Base-by-base conservation (phyloP, 108 stramenopile species). In the Poteriospumella lacustris region DNA sequence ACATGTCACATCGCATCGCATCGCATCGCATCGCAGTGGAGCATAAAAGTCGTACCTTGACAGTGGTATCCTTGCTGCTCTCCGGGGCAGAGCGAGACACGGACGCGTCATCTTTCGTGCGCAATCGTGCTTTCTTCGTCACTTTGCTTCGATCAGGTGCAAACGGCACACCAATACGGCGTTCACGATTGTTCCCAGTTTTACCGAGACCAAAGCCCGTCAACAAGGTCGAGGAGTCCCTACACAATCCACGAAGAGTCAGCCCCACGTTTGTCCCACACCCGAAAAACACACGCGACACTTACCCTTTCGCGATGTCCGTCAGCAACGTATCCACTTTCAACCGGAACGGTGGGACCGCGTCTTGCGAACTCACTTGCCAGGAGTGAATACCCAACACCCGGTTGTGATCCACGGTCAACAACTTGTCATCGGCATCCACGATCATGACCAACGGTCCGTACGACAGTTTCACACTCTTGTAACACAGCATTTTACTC, bases 331-430 rank as follows among this genome's bases (percentile, higher is more conserved):
- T 15, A 73, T 73, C 70, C 12, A 73, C 3, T 38, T 73, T 73
- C 41, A 73, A 3, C 5, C 36, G 26, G 47, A 52, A 73, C 42
- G 70, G 70, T 73, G 70, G 70, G n/a, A 73, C 41, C 12, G 5
- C 12, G 3, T 5, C 5, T 3, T n/a, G 70, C 5, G 5, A 12
- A 3, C 28, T n/a, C 12, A 56, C 19, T 42, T 42, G 70, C 5
- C 5, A 73, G 26, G 9, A 5, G 31, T 73, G 70, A 38, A 33
- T 42, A 5, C 70, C 70, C 3, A 73, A 19, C 3, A 73, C 31
- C 36, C 70, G 36, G 36, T 15, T 29, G 31, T n/a, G 26, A 38
- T 73, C 70, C 9, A 73, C 70, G 28, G 70, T 73, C 31, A 73
- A 5, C n/a, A 73, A 33, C 5, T 24, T 5, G 3, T 73, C 70